Conservation (phyloP, 306 rosid species). For the Casuarina cunninghamiana region DNA sequence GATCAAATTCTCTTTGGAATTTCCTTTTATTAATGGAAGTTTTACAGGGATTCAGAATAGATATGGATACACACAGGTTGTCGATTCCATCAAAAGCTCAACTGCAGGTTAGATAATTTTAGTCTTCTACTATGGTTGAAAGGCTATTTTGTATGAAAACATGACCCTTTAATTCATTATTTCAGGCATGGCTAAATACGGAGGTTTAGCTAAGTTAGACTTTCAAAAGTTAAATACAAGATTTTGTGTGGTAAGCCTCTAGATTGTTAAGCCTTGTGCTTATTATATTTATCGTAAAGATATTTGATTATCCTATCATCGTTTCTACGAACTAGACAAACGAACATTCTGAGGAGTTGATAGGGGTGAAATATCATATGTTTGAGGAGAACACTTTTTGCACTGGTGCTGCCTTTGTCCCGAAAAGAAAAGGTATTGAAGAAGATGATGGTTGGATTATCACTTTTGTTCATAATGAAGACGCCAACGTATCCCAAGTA, state of each 20-base stretch:
- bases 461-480: slow-evolving; percentile 76
- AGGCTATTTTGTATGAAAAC: background rate
- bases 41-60: slow-evolving; percentile 48
- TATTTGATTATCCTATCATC: background rate
- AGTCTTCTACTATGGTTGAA: background rate
- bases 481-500: slow-evolving; percentile 45
- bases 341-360: slow-evolving; percentile 22
- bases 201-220: slow-evolving; percentile 62
- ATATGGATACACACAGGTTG: slow-evolving; percentile 59
- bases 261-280: background rate
- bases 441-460: slow-evolving; percentile 88
- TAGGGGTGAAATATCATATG: slow-evolving; percentile 59
- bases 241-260: slow-evolving; percentile 28
- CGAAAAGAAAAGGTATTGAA: slow-evolving; percentile 38
- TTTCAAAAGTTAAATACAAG: slow-evolving; percentile 48
- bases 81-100: slow-evolving; percentile 43
- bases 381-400: slow-evolving; percentile 59
- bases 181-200: slow-evolving; percentile 45
- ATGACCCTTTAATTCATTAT: background rate
- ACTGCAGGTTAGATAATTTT: slow-evolving; percentile 34
- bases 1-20: slow-evolving; percentile 48
- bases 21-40: slow-evolving; percentile 56
- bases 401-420: slow-evolving; percentile 65
- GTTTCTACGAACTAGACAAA: slow-evolving; percentile 28
- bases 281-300: background rate